Evolutionary conservation across 1,284 basidiomycete species (phyloP), one percentile per base, ranked within the genome.

Genomic region (Naganishia liquefaciens): DNA sequence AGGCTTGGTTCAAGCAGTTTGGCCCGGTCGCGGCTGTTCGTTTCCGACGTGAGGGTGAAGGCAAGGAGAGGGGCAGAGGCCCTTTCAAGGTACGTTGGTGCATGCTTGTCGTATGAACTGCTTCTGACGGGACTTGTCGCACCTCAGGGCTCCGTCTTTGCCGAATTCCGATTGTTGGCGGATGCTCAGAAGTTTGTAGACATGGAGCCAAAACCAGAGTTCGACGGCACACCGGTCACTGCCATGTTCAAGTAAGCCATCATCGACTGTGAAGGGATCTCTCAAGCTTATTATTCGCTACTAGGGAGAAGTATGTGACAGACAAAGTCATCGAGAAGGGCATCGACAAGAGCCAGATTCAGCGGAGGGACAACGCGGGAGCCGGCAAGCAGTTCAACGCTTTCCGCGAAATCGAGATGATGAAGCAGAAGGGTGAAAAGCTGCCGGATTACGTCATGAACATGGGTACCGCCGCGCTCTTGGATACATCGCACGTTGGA

Each of bases 271-370:
- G 53, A 25, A 10, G 3, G 23, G 19, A 49, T 25, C 39, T 21
- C 39, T 42, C 5, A 13, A 37, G n/a, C 37, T 21, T 19, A 54
- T 50, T 11, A 64, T 39, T 19, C 46, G 21, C n/a, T 33, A 30
- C 28, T 70, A 91, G 90, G 76, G 88, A 89, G 69, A 91, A 83
- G 7, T 99, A 98, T 79, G 92, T 93, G 74, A 86, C 91, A 70
- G 95, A 94, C 92, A 99, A 98, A 81, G 91, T 94, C 80, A 89
- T 91, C 80, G 94, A 97, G 81, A 96, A 97, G 80, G 93, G 93
- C 46, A 80, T 83, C 64, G 77, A 80, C 68, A 75, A 72, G 27
- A 33, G 47, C 19, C 67, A 87, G 81, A 44, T 88, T 86, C 65
- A 87, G 85, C 75, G 84, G 82, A 69, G 61, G 43, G 60, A 83